phyloP scores from a whole-genome alignment of 2,329 filamentous ascomycete species.

The Pezicula radicicola region DNA sequence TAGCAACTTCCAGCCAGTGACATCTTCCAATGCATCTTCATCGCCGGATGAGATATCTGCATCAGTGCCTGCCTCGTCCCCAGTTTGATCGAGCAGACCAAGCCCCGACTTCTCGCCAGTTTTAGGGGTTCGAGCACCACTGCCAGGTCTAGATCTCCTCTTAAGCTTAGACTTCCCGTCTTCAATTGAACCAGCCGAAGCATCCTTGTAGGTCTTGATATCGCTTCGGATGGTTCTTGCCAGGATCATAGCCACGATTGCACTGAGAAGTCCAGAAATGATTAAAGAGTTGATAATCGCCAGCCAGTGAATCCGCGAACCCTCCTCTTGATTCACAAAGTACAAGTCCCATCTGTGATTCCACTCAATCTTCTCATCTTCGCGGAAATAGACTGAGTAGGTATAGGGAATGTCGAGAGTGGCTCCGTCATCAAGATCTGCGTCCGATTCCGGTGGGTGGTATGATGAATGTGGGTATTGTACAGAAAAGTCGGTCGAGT shows the following conservation, averaged over 20 bases:
- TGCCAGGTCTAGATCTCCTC: constrained; percentile 39
- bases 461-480: constrained; percentile 60
- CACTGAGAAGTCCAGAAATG: constrained; percentile 75
- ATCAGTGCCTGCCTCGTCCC: constrained; percentile 45
- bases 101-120: constrained; percentile 47
- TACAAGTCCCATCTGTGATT: constrained; percentile 83
- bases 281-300: constrained; percentile 85
- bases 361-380: constrained; percentile 80
- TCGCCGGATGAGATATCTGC: constrained; percentile 55
- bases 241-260: constrained; percentile 77
- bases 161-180: constrained; percentile 60
- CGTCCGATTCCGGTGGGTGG: constrained; percentile 47
- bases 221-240: constrained; percentile 75
- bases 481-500: constrained; percentile 50
- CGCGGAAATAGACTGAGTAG: constrained; percentile 87
- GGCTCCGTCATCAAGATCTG: constrained; percentile 59
- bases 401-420: constrained; percentile 77
- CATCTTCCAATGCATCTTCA: constrained; percentile 73
- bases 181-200: constrained; percentile 45
- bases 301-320: constrained; percentile 80
- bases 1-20: constrained; percentile 84
- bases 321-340: constrained; percentile 83
- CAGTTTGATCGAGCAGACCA: constrained; percentile 59
- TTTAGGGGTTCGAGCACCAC: constrained; percentile 39
- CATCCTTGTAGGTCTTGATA: constrained; percentile 71